These are phyloP conservation scores for Calonectria leucothoes DNA, from an alignment of 2,329 filamentous ascomycete genomes.

Conservation along the genomic window DNA sequence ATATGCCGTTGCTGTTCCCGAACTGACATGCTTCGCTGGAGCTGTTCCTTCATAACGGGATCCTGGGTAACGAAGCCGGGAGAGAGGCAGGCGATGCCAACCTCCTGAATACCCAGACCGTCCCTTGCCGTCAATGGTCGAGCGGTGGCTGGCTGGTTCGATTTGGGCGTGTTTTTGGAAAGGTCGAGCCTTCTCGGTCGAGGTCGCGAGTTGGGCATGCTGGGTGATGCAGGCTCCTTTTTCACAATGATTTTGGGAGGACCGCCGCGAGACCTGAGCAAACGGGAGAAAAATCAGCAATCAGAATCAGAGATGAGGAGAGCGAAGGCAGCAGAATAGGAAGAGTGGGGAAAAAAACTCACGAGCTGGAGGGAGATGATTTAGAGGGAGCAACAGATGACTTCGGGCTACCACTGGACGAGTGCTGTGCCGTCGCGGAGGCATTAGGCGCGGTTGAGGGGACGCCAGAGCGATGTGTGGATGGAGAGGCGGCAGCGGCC, in stretches of 20 bases:
- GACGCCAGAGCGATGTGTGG: slow-evolving; percentile 56
- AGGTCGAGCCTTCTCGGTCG: slow-evolving; percentile 83
- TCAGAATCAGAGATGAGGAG: slow-evolving; percentile 21
- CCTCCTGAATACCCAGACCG: slow-evolving; percentile 86
- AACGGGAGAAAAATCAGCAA: slow-evolving; percentile 26
- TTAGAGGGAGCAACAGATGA: slow-evolving; percentile 55
- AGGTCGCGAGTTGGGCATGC: slow-evolving; percentile 78
- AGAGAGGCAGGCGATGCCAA: slow-evolving; percentile 93
- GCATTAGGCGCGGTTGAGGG: slow-evolving; percentile 52
- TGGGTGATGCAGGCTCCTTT: slow-evolving; percentile 93
- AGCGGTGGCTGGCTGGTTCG: slow-evolving; percentile 68
- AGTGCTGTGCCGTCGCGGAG: slow-evolving; percentile 55
- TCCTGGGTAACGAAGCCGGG: slow-evolving; percentile 97
- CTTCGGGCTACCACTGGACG: slow-evolving; percentile 67
- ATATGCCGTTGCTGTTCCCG: slow-evolving; percentile 94
- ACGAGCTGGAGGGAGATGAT: slow-evolving; percentile 70
- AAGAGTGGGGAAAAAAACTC: too few relatives aligned
- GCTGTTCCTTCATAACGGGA: slow-evolving; percentile 94
- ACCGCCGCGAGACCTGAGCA: slow-evolving; percentile 59
- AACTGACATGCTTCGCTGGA: slow-evolving; percentile 93
- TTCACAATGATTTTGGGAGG: slow-evolving; percentile 91
- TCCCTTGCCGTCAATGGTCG: slow-evolving; percentile 85
- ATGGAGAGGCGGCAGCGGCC: slow-evolving; percentile 54
- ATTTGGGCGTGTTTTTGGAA: slow-evolving; percentile 70
- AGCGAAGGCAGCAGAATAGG: neutral